Percentiles rank a stretch among this genome's conserved stretches.
Conservation (phyloP, 2,329 filamentous ascomycete genomes). For the Neofusicoccum sp. region DNA sequence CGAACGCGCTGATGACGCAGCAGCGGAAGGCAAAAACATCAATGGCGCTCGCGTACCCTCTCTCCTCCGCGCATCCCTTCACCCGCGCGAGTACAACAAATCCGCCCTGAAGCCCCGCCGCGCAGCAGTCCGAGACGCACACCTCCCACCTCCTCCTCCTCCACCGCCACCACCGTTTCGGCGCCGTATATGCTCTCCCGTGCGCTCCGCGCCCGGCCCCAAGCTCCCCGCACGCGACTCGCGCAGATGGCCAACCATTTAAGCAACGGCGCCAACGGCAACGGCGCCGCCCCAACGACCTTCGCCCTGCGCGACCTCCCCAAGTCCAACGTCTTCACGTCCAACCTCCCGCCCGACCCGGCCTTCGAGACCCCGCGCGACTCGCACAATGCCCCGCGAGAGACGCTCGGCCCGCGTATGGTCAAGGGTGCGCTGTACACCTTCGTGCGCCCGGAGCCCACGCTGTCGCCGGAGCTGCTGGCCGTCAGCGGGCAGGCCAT, state of each 20-base stretch:
- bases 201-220: slow-evolving; percentile 17
- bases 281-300: slow-evolving; percentile 21
- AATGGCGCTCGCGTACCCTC: background rate
- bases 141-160: background rate
- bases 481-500: slow-evolving; percentile 77
- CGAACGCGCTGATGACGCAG: slow-evolving; percentile 13
- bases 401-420: slow-evolving; percentile 73
- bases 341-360: slow-evolving; percentile 70
- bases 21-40: background rate
- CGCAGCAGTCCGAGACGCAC: background rate
- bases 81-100: background rate
- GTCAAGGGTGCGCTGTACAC: slow-evolving; percentile 86
- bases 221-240: slow-evolving; percentile 31
- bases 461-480: slow-evolving; percentile 73
- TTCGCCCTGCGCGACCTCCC: slow-evolving; percentile 52
- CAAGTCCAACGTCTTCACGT: slow-evolving; percentile 65
- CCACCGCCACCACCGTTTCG: background rate
- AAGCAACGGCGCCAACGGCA: slow-evolving; percentile 23
- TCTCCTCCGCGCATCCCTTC: background rate
- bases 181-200: slow-evolving; percentile 23
- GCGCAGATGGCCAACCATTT: slow-evolving; percentile 47
- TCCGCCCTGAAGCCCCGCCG: background rate
- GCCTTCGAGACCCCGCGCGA: slow-evolving; percentile 74
- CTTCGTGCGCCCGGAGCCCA: slow-evolving; percentile 78
- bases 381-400: slow-evolving; percentile 78